Evolutionary conservation across 2,329 filamentous ascomycete genomes (phyloP), one percentile per base, ranked within the genome.

Genomic region (Epichloe sp.): DNA sequence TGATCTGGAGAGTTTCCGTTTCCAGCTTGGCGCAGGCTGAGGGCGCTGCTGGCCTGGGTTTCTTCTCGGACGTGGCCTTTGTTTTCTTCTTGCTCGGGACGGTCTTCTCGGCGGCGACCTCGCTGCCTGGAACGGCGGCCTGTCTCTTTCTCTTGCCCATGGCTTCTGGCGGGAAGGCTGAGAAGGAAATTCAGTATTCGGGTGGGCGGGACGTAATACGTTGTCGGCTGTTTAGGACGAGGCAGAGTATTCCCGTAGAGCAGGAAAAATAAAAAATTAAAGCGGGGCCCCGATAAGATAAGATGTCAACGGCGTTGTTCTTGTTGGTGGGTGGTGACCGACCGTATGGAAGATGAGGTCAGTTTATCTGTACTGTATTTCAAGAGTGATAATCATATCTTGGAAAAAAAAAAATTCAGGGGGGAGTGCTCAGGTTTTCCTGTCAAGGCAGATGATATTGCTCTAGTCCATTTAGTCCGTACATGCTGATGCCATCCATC

Each of bases 1-100:
- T 77, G 57, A 98, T 84, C 67, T 97, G 93, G 53, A 97, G 75
- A n/a, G 84, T 83, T 58, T 80, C 68, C 6, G 49, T 12, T 10
- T 47, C 21, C 31, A 49, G 37, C 12, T n/a, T 14, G 1, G 8
- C 35, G 44, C 7, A 12, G 17, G 19, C 43, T 65, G 59, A 44
- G 53, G 38, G 5, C 42, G 48, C 34, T 48, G 26, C 34, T 45
- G 26, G 15, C 50, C 47, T 40, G 41, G 23, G 26, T 52, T 45
- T 21, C 52, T n/a, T 37, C 51, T 52, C 34, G 50, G 51, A 21
- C 3, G 40, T 40, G n/a, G 47, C 50, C 51, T 65, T 67, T 19
- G 61, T 50, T 53, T 68, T 68, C 49, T 72, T 72, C 49, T 72
- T 72, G 14, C 55, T 58, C 1, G 59, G 42, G 0, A 50, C 52